A percentile compares a stretch with the other conserved stretches of the same genome.
phyloP scores from a whole-genome alignment of 1,139 yeast species.

The Candida dubliniensis region DNA sequence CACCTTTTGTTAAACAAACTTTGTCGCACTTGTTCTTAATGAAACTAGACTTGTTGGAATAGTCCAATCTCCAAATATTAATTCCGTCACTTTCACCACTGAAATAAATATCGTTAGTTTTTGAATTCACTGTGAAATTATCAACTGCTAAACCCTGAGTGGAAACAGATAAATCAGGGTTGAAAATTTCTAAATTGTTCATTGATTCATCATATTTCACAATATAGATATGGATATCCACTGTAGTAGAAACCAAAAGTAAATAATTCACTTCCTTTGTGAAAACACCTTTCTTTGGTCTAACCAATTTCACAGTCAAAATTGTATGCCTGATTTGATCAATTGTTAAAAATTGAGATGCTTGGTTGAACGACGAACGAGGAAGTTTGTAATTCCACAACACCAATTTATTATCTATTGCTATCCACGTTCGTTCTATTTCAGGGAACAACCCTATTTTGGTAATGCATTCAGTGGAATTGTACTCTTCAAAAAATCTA shows the following conservation, averaged over 20 bases:
- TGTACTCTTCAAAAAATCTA: conserved; percentile 73
- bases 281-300: conserved; percentile 79
- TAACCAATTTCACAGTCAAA: conserved; percentile 69
- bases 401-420: conserved; percentile 76
- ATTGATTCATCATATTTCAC: conserved; percentile 54
- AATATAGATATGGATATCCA: conserved; percentile 76
- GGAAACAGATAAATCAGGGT: conserved; percentile 80
- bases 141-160: conserved; percentile 76
- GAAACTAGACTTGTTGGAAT: conserved; percentile 86
- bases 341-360: conserved; percentile 72
- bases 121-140: conserved; percentile 57
- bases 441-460: conserved; percentile 86
- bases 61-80: conserved; percentile 84
- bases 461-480: conserved; percentile 64
- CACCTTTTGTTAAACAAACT: conserved; percentile 72
- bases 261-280: conserved; percentile 73
- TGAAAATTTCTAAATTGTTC: conserved; percentile 67
- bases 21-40: conserved; percentile 82
- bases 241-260: conserved; percentile 75
- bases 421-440: conserved; percentile 83
- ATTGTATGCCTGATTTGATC: conserved; percentile 84
- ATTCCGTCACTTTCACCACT: conserved; percentile 75
- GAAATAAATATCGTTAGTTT: conserved; percentile 79
- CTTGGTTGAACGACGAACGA: conserved; percentile 46
- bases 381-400: conserved; percentile 79